Evolutionary conservation across 257 asterid genomes (phyloP).

Genomic region (Cordia subcordata): DNA sequence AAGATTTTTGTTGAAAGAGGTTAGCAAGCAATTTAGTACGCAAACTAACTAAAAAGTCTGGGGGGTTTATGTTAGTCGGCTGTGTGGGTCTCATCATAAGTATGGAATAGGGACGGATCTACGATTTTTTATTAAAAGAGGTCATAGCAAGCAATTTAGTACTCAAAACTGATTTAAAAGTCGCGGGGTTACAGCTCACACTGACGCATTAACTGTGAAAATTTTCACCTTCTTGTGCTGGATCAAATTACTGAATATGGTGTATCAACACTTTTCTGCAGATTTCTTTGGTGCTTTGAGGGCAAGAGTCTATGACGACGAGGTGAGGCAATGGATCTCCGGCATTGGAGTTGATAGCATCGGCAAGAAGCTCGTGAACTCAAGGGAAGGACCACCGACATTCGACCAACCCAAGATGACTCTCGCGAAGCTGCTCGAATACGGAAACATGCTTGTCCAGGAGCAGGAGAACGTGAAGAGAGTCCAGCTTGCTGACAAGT

Average conservation of each 20-base stretch:
- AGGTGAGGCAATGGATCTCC: conserved; percentile 62
- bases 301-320: conserved; percentile 86
- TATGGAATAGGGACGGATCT: no score
- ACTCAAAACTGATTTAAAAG: no score
- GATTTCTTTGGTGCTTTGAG: conserved; percentile 90
- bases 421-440: conserved; percentile 59
- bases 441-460: conserved; percentile 71
- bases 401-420: conserved; percentile 78
- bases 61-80: no score
- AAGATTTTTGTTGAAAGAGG: no score
- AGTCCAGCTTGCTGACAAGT: conserved; percentile 71
- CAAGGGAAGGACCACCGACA: conserved; percentile 63
- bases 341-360: conserved; percentile 48
- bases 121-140: no score
- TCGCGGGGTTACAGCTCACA: no score
- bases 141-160: no score
- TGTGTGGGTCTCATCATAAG: no score
- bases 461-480: conserved; percentile 92
- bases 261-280: conserved; percentile 7
- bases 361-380: conserved; percentile 70
- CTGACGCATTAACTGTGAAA: no score
- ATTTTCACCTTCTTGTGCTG: no score
- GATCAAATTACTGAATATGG: neutral
- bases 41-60: no score
- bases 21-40: no score